Conservation (phyloP, 495 filamentous ascomycete species). For the Apodospora peruviana region DNA sequence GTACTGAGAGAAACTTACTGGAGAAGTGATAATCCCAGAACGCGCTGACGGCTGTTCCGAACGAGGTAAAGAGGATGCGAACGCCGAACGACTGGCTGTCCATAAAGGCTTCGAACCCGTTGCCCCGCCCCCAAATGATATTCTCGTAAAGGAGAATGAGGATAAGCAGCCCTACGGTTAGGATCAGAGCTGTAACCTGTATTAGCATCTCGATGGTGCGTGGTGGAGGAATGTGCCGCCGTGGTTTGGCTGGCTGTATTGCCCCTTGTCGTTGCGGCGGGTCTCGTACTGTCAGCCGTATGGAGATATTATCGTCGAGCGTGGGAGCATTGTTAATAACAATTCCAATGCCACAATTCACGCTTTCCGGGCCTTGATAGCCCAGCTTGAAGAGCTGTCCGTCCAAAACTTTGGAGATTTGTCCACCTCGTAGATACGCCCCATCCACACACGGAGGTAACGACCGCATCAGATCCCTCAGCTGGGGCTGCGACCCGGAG, state of each 20-base stretch:
- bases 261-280: not conserved
- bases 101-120: conserved; percentile 36
- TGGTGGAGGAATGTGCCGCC: no score
- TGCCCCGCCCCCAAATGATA: conserved; percentile 24
- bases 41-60: conserved; percentile 26
- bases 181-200: conserved; percentile 10
- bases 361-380: not conserved
- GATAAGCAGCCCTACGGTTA: conserved; percentile 23
- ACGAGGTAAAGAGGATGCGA: conserved; percentile 33
- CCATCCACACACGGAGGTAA: not conserved
- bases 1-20: not conserved
- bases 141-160: conserved; percentile 35
- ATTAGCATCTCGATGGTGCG: not conserved
- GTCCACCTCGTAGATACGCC: not conserved
- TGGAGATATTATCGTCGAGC: not conserved
- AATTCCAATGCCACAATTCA: not conserved
- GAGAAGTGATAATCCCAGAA: conserved; percentile 4
- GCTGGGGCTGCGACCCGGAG: not conserved
- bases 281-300: not conserved
- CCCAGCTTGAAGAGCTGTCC: not conserved
- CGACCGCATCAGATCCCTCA: no score
- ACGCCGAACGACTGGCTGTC: conserved; percentile 35
- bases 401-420: not conserved
- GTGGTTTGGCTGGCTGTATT: no score
- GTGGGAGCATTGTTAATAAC: no score